These are phyloP conservation scores for Aeschynomene evenia DNA, from an alignment of 306 rosid species.

Conservation along the genomic window DNA sequence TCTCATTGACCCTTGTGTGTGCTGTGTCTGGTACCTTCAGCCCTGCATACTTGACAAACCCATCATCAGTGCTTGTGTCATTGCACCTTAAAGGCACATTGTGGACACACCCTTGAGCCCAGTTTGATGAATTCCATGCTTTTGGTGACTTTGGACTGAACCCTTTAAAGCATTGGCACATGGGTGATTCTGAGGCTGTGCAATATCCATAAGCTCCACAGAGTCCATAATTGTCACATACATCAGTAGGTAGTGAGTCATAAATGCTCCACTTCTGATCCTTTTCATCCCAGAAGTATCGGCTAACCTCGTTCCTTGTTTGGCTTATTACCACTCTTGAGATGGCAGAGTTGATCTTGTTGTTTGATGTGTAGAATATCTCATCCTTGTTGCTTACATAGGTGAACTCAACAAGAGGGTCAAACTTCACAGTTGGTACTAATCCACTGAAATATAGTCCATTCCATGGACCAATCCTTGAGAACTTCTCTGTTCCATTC, in stretches of 20 bases:
- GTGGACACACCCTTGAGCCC: conserved; percentile 20
- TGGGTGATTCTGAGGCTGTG: not conserved
- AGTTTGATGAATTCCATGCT: conserved; percentile 3
- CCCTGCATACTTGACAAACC: not conserved
- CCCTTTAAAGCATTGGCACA: conserved; percentile 27
- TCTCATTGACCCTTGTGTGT: not conserved
- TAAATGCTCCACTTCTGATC: not conserved
- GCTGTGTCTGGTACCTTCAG: conserved; percentile 35
- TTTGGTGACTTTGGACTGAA: not conserved
- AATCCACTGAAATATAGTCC: conserved; percentile 9
- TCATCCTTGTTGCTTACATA: conserved; percentile 12
- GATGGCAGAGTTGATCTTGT: not conserved
- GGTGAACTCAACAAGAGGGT: not conserved
- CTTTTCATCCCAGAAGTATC: not conserved
- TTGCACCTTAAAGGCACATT: not conserved
- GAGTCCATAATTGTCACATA: not conserved
- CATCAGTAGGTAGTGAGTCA: not conserved
- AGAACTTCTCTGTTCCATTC: conserved; percentile 15
- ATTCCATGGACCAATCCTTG: conserved; percentile 24
- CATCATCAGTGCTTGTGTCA: not conserved
- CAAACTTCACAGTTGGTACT: no score
- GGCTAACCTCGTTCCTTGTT: not conserved
- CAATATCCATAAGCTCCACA: conserved; percentile 32
- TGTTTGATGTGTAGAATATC: not conserved
- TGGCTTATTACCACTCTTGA: not conserved